phyloP scores from a whole-genome alignment of 2,329 filamentous ascomycete genomes.

The Curvularia spicifera region DNA sequence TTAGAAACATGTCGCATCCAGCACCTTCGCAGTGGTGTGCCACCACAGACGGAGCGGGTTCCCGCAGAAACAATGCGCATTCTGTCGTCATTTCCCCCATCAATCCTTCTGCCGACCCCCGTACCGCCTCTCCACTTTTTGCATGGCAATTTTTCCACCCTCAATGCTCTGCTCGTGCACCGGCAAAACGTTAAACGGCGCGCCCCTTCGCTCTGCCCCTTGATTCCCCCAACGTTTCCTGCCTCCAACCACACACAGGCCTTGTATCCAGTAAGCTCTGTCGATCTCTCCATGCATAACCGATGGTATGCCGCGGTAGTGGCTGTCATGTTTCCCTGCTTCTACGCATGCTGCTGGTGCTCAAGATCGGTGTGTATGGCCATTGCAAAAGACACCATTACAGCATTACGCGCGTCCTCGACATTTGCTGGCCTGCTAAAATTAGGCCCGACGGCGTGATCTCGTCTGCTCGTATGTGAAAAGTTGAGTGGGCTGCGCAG shows the following conservation, averaged over 20 bases:
- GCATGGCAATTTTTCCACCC: conserved; percentile 4
- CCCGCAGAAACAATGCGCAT: conserved; percentile 24
- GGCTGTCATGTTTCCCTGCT: background rate
- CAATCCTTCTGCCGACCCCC: conserved; percentile 1
- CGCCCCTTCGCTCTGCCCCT: background rate
- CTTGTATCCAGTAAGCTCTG: background rate
- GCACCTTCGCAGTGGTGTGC: conserved; percentile 9
- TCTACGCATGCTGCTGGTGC: background rate
- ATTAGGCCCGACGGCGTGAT: conserved; percentile 18
- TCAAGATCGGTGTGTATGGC: background rate
- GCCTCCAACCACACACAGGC: conserved; percentile 11
- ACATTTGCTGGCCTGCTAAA: conserved; percentile 18
- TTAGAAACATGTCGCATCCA: conserved; percentile 7
- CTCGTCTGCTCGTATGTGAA: conserved; percentile 17
- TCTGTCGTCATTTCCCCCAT: conserved; percentile 19
- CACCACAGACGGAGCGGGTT: conserved; percentile 20
- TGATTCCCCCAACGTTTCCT: conserved; percentile 1
- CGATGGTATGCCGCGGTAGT: conserved; percentile 18
- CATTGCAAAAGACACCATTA: background rate
- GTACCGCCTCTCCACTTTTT: conserved; percentile 10
- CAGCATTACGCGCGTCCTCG: conserved; percentile 28
- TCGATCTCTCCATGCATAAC: conserved; percentile 13
- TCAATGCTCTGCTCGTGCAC: conserved; percentile 1
- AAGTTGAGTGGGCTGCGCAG: conserved; percentile 10
- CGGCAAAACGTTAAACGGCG: conserved; percentile 14